These are phyloP conservation scores for Populus hybrid DNA, from an alignment of 441 rosid genomes.

Conservation along the genomic window DNA sequence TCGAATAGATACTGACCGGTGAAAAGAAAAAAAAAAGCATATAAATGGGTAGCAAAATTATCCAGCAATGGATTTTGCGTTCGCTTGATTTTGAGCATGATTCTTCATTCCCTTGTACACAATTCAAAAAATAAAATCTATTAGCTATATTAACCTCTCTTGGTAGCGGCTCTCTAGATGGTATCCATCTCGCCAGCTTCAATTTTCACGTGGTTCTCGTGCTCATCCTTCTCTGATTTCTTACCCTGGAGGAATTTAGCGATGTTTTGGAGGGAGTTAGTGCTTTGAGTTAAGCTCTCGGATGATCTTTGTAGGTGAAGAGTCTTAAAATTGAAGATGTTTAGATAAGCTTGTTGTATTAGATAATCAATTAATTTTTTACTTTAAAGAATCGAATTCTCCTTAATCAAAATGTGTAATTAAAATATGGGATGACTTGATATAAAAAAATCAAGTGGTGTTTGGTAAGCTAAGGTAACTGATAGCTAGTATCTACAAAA, in stretches of 20 bases:
- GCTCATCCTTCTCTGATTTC: neutral
- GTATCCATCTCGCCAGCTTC: neutral
- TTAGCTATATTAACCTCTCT: too few relatives aligned
- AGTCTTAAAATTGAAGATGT: neutral
- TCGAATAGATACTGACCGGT: neutral
- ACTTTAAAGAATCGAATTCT: too few relatives aligned
- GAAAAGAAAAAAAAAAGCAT: neutral
- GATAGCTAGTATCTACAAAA: too few relatives aligned
- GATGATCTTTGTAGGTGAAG: too few relatives aligned
- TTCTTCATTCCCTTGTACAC: too few relatives aligned
- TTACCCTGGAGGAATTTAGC: neutral
- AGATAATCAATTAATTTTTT: too few relatives aligned
- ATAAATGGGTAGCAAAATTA: neutral
- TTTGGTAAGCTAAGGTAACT: too few relatives aligned
- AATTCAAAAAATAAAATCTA: too few relatives aligned
- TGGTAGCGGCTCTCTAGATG: neutral
- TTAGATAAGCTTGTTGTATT: too few relatives aligned
- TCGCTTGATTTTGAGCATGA: neutral
- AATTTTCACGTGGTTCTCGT: neutral
- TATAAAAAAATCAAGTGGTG: too few relatives aligned
- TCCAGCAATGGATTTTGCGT: neutral
- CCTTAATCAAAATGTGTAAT: too few relatives aligned
- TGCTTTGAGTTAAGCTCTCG: neutral
- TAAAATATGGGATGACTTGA: too few relatives aligned
- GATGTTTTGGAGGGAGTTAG: neutral